These are phyloP conservation scores for Colletotrichum kahawae DNA, from an alignment of 2,329 filamentous ascomycete genomes.

Conservation along the genomic window DNA sequence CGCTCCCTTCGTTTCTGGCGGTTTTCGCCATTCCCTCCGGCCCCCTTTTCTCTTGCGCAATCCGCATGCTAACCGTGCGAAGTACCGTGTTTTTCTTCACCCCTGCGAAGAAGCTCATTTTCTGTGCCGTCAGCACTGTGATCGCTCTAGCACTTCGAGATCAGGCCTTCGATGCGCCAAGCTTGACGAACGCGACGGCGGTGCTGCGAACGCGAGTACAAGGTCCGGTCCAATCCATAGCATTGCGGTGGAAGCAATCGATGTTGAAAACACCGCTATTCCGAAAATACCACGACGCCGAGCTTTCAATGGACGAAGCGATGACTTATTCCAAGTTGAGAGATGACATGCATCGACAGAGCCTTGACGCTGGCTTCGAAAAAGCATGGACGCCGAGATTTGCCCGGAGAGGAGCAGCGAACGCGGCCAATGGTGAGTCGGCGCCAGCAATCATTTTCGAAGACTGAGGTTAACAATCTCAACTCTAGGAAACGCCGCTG, in stretches of 20 bases:
- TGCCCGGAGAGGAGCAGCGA: slow-evolving; percentile 26
- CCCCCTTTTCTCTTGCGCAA: neutral
- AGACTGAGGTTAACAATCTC: neutral
- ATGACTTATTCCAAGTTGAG: slow-evolving; percentile 30
- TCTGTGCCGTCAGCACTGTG: slow-evolving; percentile 29
- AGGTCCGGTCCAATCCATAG: slow-evolving; percentile 22
- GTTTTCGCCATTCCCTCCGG: no score
- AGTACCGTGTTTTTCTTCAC: slow-evolving; percentile 35
- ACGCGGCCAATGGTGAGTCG: slow-evolving; percentile 27
- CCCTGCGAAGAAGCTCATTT: slow-evolving; percentile 29
- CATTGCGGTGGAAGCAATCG: slow-evolving; percentile 29
- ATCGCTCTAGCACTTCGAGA: slow-evolving; percentile 29
- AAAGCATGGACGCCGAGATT: slow-evolving; percentile 22
- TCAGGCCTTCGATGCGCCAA: slow-evolving; percentile 27
- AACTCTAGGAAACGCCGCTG: slow-evolving; percentile 25
- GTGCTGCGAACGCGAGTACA: slow-evolving; percentile 24
- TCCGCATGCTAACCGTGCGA: neutral
- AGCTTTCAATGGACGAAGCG: slow-evolving; percentile 20
- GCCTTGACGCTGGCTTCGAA: slow-evolving; percentile 25
- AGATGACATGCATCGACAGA: slow-evolving; percentile 30
- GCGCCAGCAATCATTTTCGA: neutral
- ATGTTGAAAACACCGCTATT: slow-evolving; percentile 32
- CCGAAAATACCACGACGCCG: slow-evolving; percentile 11
- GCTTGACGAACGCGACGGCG: slow-evolving; percentile 22
- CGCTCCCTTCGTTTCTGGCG: no score